Percentiles rank a stretch among this genome's conserved stretches.
These are phyloP conservation scores for Colletotrichum sp. DNA, from an alignment of 2,329 filamentous ascomycete species.

Conservation along the genomic window DNA sequence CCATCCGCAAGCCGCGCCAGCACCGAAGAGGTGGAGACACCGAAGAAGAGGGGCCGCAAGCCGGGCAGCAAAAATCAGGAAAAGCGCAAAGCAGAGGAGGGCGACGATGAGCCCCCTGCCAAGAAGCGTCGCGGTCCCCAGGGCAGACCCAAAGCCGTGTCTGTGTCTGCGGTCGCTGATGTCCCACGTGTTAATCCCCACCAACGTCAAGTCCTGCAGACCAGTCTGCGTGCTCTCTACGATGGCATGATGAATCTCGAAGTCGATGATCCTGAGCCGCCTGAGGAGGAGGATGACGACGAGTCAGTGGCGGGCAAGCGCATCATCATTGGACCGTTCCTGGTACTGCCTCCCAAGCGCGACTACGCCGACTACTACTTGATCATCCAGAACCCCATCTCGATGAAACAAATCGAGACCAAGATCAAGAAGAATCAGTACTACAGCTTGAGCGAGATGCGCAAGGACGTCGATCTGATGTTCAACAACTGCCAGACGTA, in stretches of 20 bases:
- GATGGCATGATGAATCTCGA: conserved; percentile 85
- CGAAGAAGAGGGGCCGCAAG: conserved; percentile 87
- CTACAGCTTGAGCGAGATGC: conserved; percentile 78
- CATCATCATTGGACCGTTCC: conserved; percentile 90
- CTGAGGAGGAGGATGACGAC: conserved; percentile 59
- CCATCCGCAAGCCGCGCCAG: conserved; percentile 81
- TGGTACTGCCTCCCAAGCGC: conserved; percentile 87
- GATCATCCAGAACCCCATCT: conserved; percentile 90
- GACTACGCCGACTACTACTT: conserved; percentile 96
- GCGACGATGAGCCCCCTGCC: conserved; percentile 76
- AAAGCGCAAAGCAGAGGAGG: conserved; percentile 87
- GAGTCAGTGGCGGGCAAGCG: conserved; percentile 69
- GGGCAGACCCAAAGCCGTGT: conserved; percentile 63
- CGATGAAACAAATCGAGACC: conserved; percentile 92
- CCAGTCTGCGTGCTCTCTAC: conserved; percentile 77
- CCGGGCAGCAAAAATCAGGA: conserved; percentile 70
- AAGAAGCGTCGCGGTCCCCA: conserved; percentile 81
- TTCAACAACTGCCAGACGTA: conserved; percentile 93
- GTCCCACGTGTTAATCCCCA: conserved; percentile 62
- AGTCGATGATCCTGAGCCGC: conserved; percentile 71
- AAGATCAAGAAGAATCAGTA: conserved; percentile 98
- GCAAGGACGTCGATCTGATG: conserved; percentile 81
- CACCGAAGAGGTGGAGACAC: conserved; percentile 76
- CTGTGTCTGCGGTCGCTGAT: conserved; percentile 30
- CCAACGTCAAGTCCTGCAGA: conserved; percentile 79